Evolutionary conservation across 2,329 filamentous ascomycete species (phyloP), one percentile per base, ranked within the genome.

Genomic region (Tolypocladium album): DNA sequence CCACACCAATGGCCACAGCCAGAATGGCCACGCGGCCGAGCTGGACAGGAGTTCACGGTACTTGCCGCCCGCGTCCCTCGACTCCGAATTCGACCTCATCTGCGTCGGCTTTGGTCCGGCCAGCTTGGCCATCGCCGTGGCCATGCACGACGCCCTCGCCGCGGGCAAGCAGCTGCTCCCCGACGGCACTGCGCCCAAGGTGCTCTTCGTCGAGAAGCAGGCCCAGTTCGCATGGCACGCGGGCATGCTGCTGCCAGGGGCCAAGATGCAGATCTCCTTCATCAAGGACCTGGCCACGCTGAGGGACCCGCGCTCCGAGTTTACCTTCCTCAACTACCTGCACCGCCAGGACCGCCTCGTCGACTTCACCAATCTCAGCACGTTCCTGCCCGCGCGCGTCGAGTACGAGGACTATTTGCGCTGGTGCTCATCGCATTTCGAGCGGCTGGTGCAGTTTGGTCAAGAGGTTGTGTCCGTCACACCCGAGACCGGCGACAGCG

Each of bases 251-350:
- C 83, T 97, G 3, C 90, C 92, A 0, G 92, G 92, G 6, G 90
- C 92, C 58, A 92, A 89, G 76, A 97, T 97, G 93, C 93, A 97
- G 72, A 97, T 97, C 67, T 95, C 90, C 12, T 97, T 96, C 78
- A 83, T 97, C 77, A 97, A 97, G 77, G 93, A 97, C 71, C 84
- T 97, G 73, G 93, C 93, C 4, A 94, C 90, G 4, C 80, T 96
- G 66, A 84, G 93, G 61, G 87, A 97, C 71, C 93, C 93, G 9
- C 85, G 88, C 64, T 96, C 90, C 65, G 83, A 92, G 68, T 97
- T 97, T 74, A 97, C 93, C 17, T 97, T 97, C 76, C 79, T 96
- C 70, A 97, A 97, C 76, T 97, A 97, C 73, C 83, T 97, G 15
- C 89, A 95, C 76, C 76, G 83, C 67, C 88, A 95, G 67, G 82